Percentiles rank a stretch among this genome's conserved stretches.
Evolutionary conservation across 2,329 filamentous ascomycete species (phyloP).

Genomic region (Fusarium sp.): DNA sequence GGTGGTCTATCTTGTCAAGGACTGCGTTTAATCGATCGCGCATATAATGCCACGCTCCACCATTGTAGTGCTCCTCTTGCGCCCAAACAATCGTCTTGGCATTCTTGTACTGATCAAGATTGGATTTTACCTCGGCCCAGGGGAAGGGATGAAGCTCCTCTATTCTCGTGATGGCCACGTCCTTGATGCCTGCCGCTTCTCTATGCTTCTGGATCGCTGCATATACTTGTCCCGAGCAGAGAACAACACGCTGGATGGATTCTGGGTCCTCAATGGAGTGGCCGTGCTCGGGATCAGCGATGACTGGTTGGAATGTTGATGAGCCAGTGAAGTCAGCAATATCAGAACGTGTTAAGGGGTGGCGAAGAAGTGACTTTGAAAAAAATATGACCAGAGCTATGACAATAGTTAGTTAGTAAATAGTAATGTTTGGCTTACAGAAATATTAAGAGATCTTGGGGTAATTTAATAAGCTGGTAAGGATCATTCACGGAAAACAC

Average conservation of each 20-base stretch:
- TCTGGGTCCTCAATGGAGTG: slow-evolving; percentile 79
- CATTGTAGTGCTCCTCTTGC: slow-evolving; percentile 43
- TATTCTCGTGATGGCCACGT: not conserved
- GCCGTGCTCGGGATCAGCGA: slow-evolving; percentile 86
- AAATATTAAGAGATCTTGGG: not conserved
- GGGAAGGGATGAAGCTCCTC: slow-evolving; percentile 43
- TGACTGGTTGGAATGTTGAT: slow-evolving; percentile 92
- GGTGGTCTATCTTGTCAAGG: not conserved
- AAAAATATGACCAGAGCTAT: slow-evolving; percentile 94
- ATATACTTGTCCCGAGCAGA: slow-evolving; percentile 95
- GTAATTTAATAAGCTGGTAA: not conserved
- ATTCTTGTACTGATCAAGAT: slow-evolving; percentile 35
- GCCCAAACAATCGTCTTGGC: slow-evolving; percentile 38
- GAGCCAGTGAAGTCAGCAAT: slow-evolving; percentile 91
- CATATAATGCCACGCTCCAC: slow-evolving; percentile 41
- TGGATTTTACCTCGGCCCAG: slow-evolving; percentile 35
- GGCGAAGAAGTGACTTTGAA: slow-evolving; percentile 93
- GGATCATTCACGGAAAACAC: slow-evolving; percentile 48
- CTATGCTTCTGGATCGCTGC: slow-evolving; percentile 50
- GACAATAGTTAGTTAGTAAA: slow-evolving; percentile 6
- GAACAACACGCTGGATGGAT: slow-evolving; percentile 88
- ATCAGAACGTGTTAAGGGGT: slow-evolving; percentile 86
- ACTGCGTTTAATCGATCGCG: slow-evolving; percentile 37
- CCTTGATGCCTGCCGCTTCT: not conserved
- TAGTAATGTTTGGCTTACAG: not conserved